phyloP scores from a whole-genome alignment of 2,329 filamentous ascomycete species.

The Mycocentrospora acerina region DNA sequence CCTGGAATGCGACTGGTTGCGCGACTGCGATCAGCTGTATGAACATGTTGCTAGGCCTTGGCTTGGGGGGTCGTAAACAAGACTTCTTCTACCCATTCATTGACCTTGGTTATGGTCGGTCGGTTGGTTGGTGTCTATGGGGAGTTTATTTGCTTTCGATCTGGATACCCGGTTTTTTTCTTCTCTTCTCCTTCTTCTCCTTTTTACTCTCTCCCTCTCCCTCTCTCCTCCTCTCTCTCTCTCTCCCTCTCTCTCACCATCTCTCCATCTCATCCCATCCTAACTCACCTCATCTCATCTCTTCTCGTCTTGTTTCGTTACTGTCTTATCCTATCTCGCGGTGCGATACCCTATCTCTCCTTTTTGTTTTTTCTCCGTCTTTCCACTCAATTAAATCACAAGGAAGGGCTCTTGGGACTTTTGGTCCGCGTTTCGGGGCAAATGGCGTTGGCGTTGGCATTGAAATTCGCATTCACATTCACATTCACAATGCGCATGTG shows the following conservation, averaged over 20 bases:
- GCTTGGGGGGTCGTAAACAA: constrained; percentile 21
- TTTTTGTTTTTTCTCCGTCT: too few species aligned
- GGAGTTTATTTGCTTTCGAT: constrained; percentile 2
- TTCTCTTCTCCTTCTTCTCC: constrained; percentile 4
- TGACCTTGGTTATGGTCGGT: constrained; percentile 1
- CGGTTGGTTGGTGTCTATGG: constrained; percentile 1
- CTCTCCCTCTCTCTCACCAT: background rate
- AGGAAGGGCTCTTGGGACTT: too few species aligned
- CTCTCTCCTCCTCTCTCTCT: constrained; percentile 1
- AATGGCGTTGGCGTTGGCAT: too few species aligned
- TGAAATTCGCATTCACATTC: too few species aligned
- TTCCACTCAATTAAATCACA: too few species aligned
- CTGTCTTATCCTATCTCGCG: too few species aligned
- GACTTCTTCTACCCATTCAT: background rate
- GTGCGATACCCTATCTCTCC: too few species aligned
- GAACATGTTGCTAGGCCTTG: constrained; percentile 34
- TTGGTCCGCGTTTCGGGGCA: too few species aligned
- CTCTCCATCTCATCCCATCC: constrained; percentile 7
- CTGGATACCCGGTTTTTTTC: constrained; percentile 25
- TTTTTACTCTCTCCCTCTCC: constrained; percentile 1
- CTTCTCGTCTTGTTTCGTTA: too few species aligned
- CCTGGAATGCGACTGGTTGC: constrained; percentile 58
- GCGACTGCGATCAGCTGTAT: constrained; percentile 31
- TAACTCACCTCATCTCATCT: too few species aligned
- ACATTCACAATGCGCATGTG: too few species aligned